These are phyloP conservation scores for Penicillium longicatenatum DNA, from an alignment of 495 filamentous ascomycete genomes.

Conservation along the genomic window DNA sequence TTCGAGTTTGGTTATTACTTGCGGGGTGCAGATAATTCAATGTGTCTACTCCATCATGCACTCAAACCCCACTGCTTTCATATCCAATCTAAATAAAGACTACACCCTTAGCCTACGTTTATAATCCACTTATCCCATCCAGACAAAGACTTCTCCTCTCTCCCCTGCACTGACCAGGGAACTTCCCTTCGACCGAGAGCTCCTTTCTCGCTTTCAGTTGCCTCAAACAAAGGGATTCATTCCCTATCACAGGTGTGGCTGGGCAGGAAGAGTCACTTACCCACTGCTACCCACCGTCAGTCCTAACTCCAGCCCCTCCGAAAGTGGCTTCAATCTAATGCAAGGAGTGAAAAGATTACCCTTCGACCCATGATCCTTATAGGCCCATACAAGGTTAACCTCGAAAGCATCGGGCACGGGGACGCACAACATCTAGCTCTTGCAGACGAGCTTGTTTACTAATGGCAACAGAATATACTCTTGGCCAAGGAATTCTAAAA, in stretches of 20 bases:
- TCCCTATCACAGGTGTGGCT: neutral
- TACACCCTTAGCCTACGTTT: neutral
- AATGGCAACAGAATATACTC: neutral
- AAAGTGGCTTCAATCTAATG: slow-evolving; percentile 16
- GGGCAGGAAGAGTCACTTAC: neutral
- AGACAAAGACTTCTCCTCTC: neutral
- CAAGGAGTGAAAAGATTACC: slow-evolving; percentile 30
- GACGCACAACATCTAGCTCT: slow-evolving; percentile 12
- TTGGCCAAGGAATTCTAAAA: neutral
- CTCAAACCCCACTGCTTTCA: neutral
- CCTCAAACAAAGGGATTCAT: slow-evolving; percentile 5
- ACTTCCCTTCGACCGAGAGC: neutral
- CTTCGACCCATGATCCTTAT: slow-evolving; percentile 7
- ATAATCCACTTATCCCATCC: neutral
- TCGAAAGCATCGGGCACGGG: slow-evolving; percentile 5
- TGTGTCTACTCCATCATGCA: neutral
- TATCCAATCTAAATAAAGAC: neutral
- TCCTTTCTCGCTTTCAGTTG: neutral
- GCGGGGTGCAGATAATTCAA: neutral
- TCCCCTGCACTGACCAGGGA: neutral
- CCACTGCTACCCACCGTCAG: neutral
- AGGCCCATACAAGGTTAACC: slow-evolving; percentile 13
- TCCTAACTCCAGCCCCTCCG: neutral
- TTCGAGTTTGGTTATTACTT: neutral
- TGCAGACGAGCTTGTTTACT: neutral